Conservation (phyloP, 2,329 filamentous ascomycete genomes). For the Pseudogymnoascus sp. region DNA sequence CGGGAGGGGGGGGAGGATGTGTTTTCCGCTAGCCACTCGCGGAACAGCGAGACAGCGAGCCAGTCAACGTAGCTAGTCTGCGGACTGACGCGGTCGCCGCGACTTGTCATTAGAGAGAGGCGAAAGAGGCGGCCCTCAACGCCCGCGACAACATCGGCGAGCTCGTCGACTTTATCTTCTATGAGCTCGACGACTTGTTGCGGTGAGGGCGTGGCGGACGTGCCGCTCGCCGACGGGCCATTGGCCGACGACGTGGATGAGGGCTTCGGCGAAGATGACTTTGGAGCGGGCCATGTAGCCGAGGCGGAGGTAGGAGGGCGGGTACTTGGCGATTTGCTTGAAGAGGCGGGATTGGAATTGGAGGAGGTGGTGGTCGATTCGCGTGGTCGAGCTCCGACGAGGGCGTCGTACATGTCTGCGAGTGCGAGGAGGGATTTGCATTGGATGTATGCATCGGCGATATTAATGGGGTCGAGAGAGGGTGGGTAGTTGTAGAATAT, state of each 20-base stretch:
- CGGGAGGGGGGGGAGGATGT: constrained; percentile 64
- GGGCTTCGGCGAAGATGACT: constrained; percentile 77
- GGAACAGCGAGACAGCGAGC: constrained; percentile 79
- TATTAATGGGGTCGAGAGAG: constrained; percentile 74
- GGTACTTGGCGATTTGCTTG: constrained; percentile 96
- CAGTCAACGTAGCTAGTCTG: constrained; percentile 79
- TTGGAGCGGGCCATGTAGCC: constrained; percentile 79
- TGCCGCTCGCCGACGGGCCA: constrained; percentile 80
- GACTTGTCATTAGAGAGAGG: constrained; percentile 67
- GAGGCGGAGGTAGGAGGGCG: constrained; percentile 82
- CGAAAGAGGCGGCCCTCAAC: constrained; percentile 79
- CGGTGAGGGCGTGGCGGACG: constrained; percentile 66
- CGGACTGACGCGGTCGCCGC: constrained; percentile 77
- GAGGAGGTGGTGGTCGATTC: constrained; percentile 88
- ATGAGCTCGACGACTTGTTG: constrained; percentile 78
- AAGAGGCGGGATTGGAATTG: constrained; percentile 87
- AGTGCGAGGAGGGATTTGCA: constrained; percentile 84
- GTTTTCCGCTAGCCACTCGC: constrained; percentile 89
- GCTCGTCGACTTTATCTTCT: constrained; percentile 89
- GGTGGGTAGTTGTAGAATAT: constrained; percentile 94
- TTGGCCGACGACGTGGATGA: constrained; percentile 90
- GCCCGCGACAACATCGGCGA: constrained; percentile 73
- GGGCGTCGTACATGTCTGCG: constrained; percentile 91
- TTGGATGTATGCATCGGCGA: constrained; percentile 86
- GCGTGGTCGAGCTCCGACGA: constrained; percentile 78